These are phyloP conservation scores for Pleurotus citrinopileatus DNA, from an alignment of 768 basidiomycete genomes.

Conservation along the genomic window DNA sequence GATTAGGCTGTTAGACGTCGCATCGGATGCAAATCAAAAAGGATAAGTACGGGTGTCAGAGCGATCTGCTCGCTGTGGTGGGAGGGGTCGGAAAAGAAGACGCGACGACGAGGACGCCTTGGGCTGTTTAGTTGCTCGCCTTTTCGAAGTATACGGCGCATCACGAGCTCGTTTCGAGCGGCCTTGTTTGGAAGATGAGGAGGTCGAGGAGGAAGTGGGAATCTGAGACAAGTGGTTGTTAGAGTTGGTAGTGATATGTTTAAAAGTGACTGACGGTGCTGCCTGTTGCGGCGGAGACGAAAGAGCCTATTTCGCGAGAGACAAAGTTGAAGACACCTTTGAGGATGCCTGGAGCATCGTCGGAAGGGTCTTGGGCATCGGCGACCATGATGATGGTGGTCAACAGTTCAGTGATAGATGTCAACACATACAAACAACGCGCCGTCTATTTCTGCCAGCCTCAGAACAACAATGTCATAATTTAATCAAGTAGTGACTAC, in stretches of 20 bases:
- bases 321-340: slow-evolving; percentile 69
- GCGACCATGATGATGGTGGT: neutral
- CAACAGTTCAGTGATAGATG: neutral
- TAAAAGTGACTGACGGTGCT: slow-evolving; percentile 21
- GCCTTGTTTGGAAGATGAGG: neutral
- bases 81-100: neutral
- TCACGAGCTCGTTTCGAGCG: neutral
- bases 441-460: neutral
- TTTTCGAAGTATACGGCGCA: neutral
- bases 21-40: too few relatives aligned
- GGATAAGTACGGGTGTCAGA: neutral
- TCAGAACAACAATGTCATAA: neutral
- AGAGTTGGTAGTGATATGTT: neutral
- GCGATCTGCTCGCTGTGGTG: neutral
- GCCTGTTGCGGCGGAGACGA: slow-evolving; percentile 66
- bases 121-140: neutral
- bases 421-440: slow-evolving; percentile 11
- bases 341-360: slow-evolving; percentile 39
- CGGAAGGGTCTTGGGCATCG: slow-evolving; percentile 4
- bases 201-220: neutral
- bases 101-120: neutral
- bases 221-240: slow-evolving; percentile 11
- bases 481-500: neutral
- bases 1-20: too few relatives aligned
- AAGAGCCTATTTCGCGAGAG: slow-evolving; percentile 67